Conservation (phyloP, 306 rosid genomes). For the Cicer yamashitae region DNA sequence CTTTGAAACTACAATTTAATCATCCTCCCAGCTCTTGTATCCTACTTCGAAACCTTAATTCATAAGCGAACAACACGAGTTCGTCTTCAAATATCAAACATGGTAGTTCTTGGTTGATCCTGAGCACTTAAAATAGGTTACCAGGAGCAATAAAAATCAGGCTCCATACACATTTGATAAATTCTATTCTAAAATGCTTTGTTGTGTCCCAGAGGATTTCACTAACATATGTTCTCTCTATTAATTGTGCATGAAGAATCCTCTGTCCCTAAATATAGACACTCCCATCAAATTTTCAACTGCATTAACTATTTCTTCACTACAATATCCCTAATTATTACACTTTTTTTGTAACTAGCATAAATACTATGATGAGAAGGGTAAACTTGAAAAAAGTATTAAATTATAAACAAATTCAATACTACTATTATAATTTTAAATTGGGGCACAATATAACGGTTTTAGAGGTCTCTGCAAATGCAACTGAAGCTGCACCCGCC, state of each 20-base stretch:
- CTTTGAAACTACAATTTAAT: constrained; percentile 3
- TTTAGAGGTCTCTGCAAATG: no score
- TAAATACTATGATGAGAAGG: no score
- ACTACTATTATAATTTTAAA: no score
- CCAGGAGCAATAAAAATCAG: neutral
- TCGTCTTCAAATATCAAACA: neutral
- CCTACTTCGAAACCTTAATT: neutral
- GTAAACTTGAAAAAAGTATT: no score
- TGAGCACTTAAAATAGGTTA: neutral
- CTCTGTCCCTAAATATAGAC: no score
- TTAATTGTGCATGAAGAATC: neutral
- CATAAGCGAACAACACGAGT: constrained; percentile 19
- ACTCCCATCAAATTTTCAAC: no score
- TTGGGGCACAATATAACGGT: no score
- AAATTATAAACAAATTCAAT: no score
- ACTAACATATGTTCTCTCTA: neutral
- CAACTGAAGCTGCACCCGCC: no score
- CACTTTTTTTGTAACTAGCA: no score
- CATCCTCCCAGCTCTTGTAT: neutral
- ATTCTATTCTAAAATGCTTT: neutral
- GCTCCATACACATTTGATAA: constrained; percentile 1
- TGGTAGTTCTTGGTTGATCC: neutral
- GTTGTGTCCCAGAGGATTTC: neutral
- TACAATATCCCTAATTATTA: no score
- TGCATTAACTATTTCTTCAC: no score